Conservation (phyloP, 2,329 filamentous ascomycete genomes). For the Aureobasidium sp. region DNA sequence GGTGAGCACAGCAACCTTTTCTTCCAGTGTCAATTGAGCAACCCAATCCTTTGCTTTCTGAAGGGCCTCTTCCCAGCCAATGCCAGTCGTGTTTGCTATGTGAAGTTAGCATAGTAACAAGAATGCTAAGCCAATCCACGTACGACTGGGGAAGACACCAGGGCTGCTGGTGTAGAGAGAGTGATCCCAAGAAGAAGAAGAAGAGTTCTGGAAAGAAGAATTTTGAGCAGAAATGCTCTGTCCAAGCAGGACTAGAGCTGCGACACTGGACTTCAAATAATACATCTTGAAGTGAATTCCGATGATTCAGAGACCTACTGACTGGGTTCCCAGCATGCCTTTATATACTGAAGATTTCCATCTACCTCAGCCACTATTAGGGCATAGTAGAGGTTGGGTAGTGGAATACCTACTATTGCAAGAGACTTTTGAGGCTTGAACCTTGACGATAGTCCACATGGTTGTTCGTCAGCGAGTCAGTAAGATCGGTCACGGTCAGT, state of each 20-base stretch:
- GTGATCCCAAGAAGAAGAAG: constrained; percentile 17
- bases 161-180: constrained; percentile 18
- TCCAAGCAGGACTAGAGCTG: not conserved
- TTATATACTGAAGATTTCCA: not conserved
- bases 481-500: not conserved
- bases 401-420: not conserved
- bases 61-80: constrained; percentile 22
- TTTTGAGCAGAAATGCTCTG: not conserved
- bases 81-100: constrained; percentile 16
- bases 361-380: not conserved
- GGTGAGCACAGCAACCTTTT: constrained; percentile 25
- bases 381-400: not conserved
- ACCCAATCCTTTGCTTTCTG: constrained; percentile 21
- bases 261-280: not conserved
- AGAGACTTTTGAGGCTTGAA: not conserved
- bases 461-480: not conserved
- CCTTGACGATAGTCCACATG: not conserved
- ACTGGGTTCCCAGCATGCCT: not conserved
- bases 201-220: not conserved
- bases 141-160: constrained; percentile 17
- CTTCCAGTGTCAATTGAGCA: constrained; percentile 23
- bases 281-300: not conserved
- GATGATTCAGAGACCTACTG: too few relatives aligned
- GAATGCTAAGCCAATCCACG: not conserved
- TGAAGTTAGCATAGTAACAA: not conserved